Evolutionary conservation across 2,329 filamentous ascomycete genomes (phyloP).

Genomic region (Stylonectria norvegica): DNA sequence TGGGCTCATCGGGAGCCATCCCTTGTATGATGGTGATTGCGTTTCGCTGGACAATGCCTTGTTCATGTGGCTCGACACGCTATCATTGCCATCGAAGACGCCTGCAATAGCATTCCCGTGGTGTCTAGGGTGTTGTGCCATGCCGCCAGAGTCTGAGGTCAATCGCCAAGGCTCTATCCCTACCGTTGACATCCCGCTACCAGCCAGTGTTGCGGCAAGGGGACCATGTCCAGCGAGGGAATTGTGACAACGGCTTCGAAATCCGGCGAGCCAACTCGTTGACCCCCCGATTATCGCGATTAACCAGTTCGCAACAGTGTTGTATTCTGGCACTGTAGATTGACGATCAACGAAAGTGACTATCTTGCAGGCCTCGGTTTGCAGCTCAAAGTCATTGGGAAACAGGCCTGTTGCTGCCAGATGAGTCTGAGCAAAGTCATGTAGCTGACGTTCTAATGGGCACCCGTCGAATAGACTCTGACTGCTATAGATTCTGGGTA

Average conservation of each 20-base stretch:
- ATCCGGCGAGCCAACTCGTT: conserved; percentile 7
- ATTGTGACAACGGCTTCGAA: conserved; percentile 5
- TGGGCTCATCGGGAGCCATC: too few species aligned
- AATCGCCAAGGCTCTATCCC: not conserved
- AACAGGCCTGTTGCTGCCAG: not conserved
- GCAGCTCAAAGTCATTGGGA: conserved; percentile 11
- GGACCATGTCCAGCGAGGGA: not conserved
- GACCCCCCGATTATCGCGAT: conserved; percentile 6
- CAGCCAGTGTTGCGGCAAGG: not conserved
- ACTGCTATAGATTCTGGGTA: conserved; percentile 27
- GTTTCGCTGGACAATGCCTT: too few species aligned
- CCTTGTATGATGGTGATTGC: too few species aligned
- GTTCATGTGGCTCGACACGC: too few species aligned
- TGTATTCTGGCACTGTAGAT: conserved; percentile 8
- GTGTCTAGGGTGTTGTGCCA: too few species aligned
- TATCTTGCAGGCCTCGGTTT: conserved; percentile 14
- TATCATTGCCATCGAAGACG: too few species aligned
- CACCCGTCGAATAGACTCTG: conserved; percentile 26
- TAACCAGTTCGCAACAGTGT: conserved; percentile 13
- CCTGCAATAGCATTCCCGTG: too few species aligned
- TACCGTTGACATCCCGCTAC: not conserved
- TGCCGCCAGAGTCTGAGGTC: too few species aligned
- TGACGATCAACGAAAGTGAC: conserved; percentile 7
- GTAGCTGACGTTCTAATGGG: conserved; percentile 22
- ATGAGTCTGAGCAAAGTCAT: conserved; percentile 9